Conservation (phyloP, 768 basidiomycete species). For the Suillus subluteus region DNA sequence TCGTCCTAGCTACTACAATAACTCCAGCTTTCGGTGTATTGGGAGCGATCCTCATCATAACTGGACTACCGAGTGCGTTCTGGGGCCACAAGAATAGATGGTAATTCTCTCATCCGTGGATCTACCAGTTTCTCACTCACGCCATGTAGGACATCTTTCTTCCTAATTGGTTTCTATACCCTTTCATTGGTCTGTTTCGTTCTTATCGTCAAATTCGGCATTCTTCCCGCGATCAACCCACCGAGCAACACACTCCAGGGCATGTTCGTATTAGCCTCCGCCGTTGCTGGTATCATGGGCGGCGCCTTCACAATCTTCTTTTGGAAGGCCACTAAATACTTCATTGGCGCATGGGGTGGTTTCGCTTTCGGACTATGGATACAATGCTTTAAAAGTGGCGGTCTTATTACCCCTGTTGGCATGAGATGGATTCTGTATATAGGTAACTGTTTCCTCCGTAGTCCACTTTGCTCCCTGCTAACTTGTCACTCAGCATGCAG, state of each 20-base stretch:
- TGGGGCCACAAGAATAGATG: constrained; percentile 97
- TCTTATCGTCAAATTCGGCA: constrained; percentile 87
- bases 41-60: constrained; percentile 85
- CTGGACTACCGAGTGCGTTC: constrained; percentile 87
- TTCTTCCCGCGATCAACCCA: constrained; percentile 81
- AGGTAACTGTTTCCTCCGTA: constrained; percentile 47
- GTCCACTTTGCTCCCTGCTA: constrained; percentile 21
- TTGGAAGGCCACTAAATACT: constrained; percentile 87
- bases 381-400: constrained; percentile 82
- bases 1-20: constrained; percentile 61
- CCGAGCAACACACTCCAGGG: constrained; percentile 81
- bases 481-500: constrained; percentile 54
- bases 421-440: constrained; percentile 91
- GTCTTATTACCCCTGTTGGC: constrained; percentile 76
- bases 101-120: constrained; percentile 39
- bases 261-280: constrained; percentile 83
- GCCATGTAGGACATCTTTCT: constrained; percentile 81
- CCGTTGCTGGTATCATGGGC: constrained; percentile 81
- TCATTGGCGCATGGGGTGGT: constrained; percentile 64
- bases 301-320: constrained; percentile 91
- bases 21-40: constrained; percentile 91
- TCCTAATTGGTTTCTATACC: constrained; percentile 90
- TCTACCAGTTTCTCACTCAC: constrained; percentile 17
- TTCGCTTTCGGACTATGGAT: constrained; percentile 88
- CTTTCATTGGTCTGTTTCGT: constrained; percentile 84